Percentiles rank a stretch among this genome's conserved stretches.
Conservation (phyloP, 2,329 filamentous ascomycete species). For the Ophiostoma tasmaniense region DNA sequence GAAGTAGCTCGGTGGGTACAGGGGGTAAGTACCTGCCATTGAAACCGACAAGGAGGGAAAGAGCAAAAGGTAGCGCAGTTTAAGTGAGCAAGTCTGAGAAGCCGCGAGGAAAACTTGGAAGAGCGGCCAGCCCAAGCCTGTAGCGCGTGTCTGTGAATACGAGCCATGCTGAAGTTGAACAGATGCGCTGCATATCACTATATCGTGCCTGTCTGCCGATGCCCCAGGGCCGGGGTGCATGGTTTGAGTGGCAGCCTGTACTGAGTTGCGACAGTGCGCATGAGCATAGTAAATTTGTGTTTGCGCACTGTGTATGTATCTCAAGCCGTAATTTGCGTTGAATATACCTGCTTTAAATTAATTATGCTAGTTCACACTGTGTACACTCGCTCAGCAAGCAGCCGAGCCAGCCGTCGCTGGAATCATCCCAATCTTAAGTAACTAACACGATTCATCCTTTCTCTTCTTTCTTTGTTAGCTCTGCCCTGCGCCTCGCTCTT, state of each 20-base stretch:
- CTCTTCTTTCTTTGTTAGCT: neutral
- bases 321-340: too few relatives aligned
- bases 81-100: neutral
- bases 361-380: neutral
- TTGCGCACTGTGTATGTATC: neutral
- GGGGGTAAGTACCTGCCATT: slow-evolving; percentile 1
- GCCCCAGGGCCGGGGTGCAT: neutral
- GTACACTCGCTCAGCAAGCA: neutral
- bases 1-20: neutral
- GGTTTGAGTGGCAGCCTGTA: neutral
- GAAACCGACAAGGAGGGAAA: slow-evolving; percentile 1
- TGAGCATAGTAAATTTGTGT: neutral
- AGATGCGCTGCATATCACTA: neutral
- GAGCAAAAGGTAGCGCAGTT: neutral
- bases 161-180: neutral
- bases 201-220: neutral
- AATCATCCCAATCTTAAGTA: neutral
- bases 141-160: neutral
- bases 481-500: neutral
- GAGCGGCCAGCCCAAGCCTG: neutral
- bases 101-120: neutral
- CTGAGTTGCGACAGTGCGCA: neutral
- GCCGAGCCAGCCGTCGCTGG: neutral
- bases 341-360: neutral
- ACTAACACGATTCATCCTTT: neutral